These are phyloP conservation scores for Ophiocordyceps sinensis DNA, from an alignment of 2,329 filamentous ascomycete genomes.

Conservation along the genomic window DNA sequence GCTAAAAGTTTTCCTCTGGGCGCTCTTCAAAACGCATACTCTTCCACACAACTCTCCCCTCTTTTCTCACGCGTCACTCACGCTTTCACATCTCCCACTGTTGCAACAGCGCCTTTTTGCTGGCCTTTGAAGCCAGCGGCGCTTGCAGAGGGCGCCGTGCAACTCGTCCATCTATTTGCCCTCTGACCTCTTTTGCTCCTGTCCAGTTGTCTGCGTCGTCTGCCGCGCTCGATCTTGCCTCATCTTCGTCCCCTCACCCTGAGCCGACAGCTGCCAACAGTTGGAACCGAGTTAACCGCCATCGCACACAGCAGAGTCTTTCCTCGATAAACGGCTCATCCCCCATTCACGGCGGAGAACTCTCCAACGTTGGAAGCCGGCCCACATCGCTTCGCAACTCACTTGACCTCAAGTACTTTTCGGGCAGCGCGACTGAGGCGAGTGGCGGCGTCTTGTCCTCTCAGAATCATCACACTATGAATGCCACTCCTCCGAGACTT, in stretches of 20 bases:
- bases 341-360: slow-evolving; percentile 27
- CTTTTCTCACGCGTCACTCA: no score
- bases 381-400: slow-evolving; percentile 41
- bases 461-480: slow-evolving; percentile 35
- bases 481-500: slow-evolving; percentile 52
- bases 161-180: slow-evolving; percentile 6
- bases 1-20: no score
- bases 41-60: no score
- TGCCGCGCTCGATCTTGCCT: slow-evolving; percentile 65
- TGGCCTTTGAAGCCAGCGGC: neutral
- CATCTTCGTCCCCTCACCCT: slow-evolving; percentile 50
- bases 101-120: neutral
- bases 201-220: slow-evolving; percentile 66
- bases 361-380: slow-evolving; percentile 31
- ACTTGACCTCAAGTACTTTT: slow-evolving; percentile 37
- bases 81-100: neutral
- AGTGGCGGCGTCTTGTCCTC: slow-evolving; percentile 26
- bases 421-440: slow-evolving; percentile 27
- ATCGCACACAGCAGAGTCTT: slow-evolving; percentile 50
- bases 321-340: slow-evolving; percentile 29
- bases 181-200: slow-evolving; percentile 17
- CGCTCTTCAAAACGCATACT: no score
- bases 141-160: neutral
- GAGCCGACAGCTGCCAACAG: slow-evolving; percentile 34
- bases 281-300: slow-evolving; percentile 49